Conservation (phyloP, 257 asterid genomes). For the Plectranthus barbatus region DNA sequence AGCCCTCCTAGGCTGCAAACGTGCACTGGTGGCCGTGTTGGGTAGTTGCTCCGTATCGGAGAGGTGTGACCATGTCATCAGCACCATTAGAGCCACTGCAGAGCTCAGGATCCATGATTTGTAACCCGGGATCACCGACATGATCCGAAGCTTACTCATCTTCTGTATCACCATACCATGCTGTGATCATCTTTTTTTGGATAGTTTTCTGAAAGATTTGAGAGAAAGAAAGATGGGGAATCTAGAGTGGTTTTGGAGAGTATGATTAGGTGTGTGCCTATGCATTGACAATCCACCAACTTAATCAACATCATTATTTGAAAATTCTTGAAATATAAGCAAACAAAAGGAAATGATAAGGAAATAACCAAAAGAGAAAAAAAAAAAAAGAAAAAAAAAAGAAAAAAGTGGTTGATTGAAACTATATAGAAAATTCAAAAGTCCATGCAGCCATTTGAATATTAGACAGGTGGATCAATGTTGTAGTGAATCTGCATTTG, state of each 20-base stretch:
- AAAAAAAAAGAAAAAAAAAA: background rate
- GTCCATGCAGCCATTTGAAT: background rate
- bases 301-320: background rate
- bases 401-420: background rate
- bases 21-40: background rate
- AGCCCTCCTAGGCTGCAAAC: slow-evolving; percentile 2
- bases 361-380: background rate
- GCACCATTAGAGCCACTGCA: slow-evolving; percentile 10
- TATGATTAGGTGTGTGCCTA: background rate
- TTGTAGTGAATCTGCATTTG: background rate
- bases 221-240: background rate
- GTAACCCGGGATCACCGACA: slow-evolving; percentile 10
- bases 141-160: background rate
- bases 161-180: slow-evolving; percentile 9
- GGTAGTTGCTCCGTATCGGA: background rate
- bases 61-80: slow-evolving; percentile 15
- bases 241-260: background rate
- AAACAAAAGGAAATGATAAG: background rate
- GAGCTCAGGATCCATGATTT: slow-evolving; percentile 23
- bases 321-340: slow-evolving; percentile 21
- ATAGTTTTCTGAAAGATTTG: background rate
- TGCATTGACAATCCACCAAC: slow-evolving; percentile 8
- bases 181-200: background rate
- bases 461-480: slow-evolving; percentile 17
- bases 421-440: background rate